Conservation (phyloP, 805 yeast species). For the Zygosaccharomyces gambellarensis region DNA sequence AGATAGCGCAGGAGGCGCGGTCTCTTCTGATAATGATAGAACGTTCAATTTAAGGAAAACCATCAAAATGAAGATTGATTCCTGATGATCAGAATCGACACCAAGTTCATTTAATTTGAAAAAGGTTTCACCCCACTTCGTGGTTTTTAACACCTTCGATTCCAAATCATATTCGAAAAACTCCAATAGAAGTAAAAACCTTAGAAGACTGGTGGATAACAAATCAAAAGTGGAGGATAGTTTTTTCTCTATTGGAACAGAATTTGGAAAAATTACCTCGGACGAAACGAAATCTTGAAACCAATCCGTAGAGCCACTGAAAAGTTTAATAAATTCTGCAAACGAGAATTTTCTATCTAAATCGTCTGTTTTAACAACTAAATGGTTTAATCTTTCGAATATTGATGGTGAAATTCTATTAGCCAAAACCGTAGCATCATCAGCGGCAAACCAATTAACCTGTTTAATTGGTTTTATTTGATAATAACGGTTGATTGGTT, state of each 20-base stretch:
- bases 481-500: constrained; percentile 74
- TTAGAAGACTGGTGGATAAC: constrained; percentile 49
- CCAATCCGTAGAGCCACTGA: constrained; percentile 31
- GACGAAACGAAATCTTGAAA: constrained; percentile 31
- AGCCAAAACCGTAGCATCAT: constrained; percentile 38
- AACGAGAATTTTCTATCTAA: constrained; percentile 29
- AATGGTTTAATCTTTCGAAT: constrained; percentile 39
- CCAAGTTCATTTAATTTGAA: constrained; percentile 32
- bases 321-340: constrained; percentile 23
- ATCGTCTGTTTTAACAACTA: constrained; percentile 29
- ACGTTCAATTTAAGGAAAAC: constrained; percentile 44
- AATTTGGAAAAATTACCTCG: constrained; percentile 31
- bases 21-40: constrained; percentile 35
- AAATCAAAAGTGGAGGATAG: constrained; percentile 48
- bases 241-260: constrained; percentile 28
- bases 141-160: constrained; percentile 38
- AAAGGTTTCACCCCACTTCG: constrained; percentile 50
- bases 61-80: constrained; percentile 45
- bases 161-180: constrained; percentile 39
- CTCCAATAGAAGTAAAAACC: constrained; percentile 50
- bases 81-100: constrained; percentile 30
- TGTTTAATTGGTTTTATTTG: constrained; percentile 65
- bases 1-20: constrained; percentile 30
- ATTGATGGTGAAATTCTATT: constrained; percentile 53
- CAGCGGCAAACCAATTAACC: constrained; percentile 50